phyloP scores from a whole-genome alignment of 2,329 filamentous ascomycete genomes.

The Didymella lethalis region DNA sequence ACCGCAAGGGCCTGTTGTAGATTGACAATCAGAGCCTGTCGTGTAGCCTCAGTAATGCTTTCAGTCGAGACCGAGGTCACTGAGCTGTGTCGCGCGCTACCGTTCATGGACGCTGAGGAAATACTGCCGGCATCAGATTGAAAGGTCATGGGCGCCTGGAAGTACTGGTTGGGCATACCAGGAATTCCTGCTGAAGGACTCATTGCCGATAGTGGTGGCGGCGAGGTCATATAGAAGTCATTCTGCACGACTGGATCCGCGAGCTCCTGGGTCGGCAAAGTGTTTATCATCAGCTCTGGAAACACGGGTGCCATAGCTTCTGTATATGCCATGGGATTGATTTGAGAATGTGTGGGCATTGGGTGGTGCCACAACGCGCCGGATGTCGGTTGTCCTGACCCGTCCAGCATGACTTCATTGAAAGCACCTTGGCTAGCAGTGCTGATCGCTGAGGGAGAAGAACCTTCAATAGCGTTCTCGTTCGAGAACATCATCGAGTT shows the following conservation, averaged over 20 bases:
- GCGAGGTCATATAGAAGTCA: constrained; percentile 81
- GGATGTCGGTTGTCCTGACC: constrained; percentile 56
- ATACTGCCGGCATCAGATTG: constrained; percentile 70
- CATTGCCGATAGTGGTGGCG: constrained; percentile 76
- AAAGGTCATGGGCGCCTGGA: constrained; percentile 72
- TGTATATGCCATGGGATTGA: constrained; percentile 72
- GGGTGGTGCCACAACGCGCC: constrained; percentile 51
- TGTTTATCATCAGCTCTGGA: constrained; percentile 71
- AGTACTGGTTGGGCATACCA: constrained; percentile 66
- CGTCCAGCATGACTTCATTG: constrained; percentile 91
- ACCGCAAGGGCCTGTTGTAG: constrained; percentile 67
- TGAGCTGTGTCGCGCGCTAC: constrained; percentile 69
- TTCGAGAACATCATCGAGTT: constrained; percentile 67
- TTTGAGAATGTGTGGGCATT: constrained; percentile 72
- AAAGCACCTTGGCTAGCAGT: constrained; percentile 90
- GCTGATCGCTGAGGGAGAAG: constrained; percentile 94
- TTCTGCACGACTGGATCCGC: constrained; percentile 71
- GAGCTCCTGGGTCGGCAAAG: constrained; percentile 79
- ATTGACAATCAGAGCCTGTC: constrained; percentile 68
- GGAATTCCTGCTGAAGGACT: constrained; percentile 73
- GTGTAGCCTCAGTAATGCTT: constrained; percentile 71
- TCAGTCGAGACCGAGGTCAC: constrained; percentile 68
- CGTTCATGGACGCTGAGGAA: constrained; percentile 73
- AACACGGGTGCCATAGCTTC: constrained; percentile 79
- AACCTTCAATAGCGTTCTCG: constrained; percentile 87